Base-by-base conservation (phyloP, 2,329 filamentous ascomycete species). In the Berkeleyomyces rouxiae region DNA sequence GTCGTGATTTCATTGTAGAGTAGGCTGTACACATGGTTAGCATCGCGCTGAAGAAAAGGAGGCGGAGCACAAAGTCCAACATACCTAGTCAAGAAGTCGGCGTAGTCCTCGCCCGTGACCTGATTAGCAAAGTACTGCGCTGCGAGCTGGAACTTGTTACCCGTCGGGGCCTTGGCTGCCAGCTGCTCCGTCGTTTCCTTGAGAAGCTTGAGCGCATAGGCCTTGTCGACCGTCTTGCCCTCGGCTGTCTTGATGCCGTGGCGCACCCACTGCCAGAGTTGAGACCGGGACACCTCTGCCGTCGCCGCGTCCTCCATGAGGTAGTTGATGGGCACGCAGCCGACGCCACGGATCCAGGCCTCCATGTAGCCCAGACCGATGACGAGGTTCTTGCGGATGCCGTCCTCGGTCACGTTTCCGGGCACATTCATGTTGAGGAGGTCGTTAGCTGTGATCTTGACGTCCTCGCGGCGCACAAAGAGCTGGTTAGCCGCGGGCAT, bases 401-500 rank as follows among this genome's bases (percentile, higher is more conserved):
- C 93, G 4, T 86, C 90, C 74, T 97, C 92, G 69, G 92, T 96
- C 72, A 99, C 81, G 72, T 84, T 82, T 36, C 93, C 93, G 5
- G 92, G 90, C 1, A 97, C 88, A 70, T 97, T 97, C 88, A 96
- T 97, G 81, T 97, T 97, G 65, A 97, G 82, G 61, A 99, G 81
- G 71, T 97, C 93, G 70, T 93, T 95, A 70, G 84, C 85, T 57
- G 85, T 85, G 70, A 99, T 85, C 70, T 82, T 77, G 65, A 96
- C 90, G 58, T 97, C 92, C 74, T 96, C 90, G 66, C 91, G 86
- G 67, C 91, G 88, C 66, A 90, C 78, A 73, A 92, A 93, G 70
- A 96, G 84, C 77, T 99, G 93, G 79, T 99, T 99, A 58, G 93
- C 91, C 3, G 92, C 96, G 7, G 93, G 93, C 93, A 99, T 99